Conservation (phyloP, 768 basidiomycete genomes). For the Punctularia strigosozonata region DNA sequence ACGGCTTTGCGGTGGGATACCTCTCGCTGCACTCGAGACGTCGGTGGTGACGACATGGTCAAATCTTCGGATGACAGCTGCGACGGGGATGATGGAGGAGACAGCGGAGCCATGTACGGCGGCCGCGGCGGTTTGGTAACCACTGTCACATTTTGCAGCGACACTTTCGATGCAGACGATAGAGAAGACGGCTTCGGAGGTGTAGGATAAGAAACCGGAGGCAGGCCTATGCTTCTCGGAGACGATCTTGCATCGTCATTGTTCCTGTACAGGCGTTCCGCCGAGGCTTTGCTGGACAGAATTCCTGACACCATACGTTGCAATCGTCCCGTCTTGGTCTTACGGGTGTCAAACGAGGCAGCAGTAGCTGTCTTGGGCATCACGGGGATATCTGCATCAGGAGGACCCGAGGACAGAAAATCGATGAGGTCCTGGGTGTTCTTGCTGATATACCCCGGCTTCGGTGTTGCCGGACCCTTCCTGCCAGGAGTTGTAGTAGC, state of each 20-base stretch:
- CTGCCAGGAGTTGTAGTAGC: slow-evolving; percentile 6
- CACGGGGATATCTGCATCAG: slow-evolving; percentile 22
- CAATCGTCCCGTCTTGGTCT: slow-evolving; percentile 36
- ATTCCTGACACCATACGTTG: slow-evolving; percentile 82
- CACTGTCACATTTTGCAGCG: not conserved
- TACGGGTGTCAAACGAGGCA: slow-evolving; percentile 27
- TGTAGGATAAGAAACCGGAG: too few species aligned
- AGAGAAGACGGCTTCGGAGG: too few species aligned
- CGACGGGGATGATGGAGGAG: slow-evolving; percentile 8
- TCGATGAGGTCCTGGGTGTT: slow-evolving; percentile 39
- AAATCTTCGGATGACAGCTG: slow-evolving; percentile 8
- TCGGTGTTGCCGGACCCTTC: slow-evolving; percentile 2
- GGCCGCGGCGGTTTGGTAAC: slow-evolving; percentile 1
- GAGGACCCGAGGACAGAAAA: slow-evolving; percentile 47
- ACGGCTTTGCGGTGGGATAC: too few species aligned
- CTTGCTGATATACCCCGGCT: slow-evolving; percentile 26
- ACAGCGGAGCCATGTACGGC: slow-evolving; percentile 3
- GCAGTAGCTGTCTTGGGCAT: slow-evolving; percentile 24
- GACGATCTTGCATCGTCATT: too few species aligned
- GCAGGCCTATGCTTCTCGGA: too few species aligned
- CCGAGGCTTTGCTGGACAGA: slow-evolving; percentile 26
- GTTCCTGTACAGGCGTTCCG: not conserved
- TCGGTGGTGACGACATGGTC: not conserved
- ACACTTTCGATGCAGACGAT: too few species aligned
- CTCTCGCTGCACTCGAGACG: too few species aligned